Percentiles rank a stretch among this genome's conserved stretches.
phyloP scores from a whole-genome alignment of 164 flowering plant species.

The Warburgia ugandensis region DNA sequence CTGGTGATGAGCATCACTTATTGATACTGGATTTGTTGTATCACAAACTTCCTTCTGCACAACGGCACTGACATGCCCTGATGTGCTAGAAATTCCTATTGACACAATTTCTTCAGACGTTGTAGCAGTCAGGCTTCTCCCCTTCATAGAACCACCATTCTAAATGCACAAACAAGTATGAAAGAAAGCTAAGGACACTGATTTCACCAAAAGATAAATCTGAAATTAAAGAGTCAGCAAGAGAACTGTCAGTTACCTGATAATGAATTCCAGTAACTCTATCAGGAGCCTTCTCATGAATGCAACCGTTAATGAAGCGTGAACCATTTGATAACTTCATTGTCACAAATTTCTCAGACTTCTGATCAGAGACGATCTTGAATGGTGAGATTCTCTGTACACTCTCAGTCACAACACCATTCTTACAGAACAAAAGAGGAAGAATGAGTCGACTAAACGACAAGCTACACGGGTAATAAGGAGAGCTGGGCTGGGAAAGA shows the following conservation, averaged over 20 bases:
- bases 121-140: constrained; percentile 3
- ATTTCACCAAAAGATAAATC: not conserved
- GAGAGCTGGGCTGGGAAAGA: not conserved
- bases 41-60: constrained; percentile 7
- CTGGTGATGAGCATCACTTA: no score
- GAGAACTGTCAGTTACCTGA: not conserved
- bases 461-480: not conserved
- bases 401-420: constrained; percentile 11
- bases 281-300: constrained; percentile 1
- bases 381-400: constrained; percentile 7
- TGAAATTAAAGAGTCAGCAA: not conserved
- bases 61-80: constrained; percentile 9
- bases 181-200: not conserved
- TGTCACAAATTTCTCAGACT: not conserved
- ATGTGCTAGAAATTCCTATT: constrained; percentile 10
- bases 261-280: no score
- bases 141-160: constrained; percentile 13
- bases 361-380: not conserved
- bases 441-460: not conserved
- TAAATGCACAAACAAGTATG: constrained; percentile 11
- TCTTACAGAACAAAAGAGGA: constrained; percentile 12
- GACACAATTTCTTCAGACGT: constrained; percentile 1
- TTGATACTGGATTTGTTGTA: not conserved
- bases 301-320: not conserved
- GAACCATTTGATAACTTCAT: constrained; percentile 10